Evolutionary conservation across 257 asterid genomes (phyloP).

Genomic region (Fraxinus cuspidata): DNA sequence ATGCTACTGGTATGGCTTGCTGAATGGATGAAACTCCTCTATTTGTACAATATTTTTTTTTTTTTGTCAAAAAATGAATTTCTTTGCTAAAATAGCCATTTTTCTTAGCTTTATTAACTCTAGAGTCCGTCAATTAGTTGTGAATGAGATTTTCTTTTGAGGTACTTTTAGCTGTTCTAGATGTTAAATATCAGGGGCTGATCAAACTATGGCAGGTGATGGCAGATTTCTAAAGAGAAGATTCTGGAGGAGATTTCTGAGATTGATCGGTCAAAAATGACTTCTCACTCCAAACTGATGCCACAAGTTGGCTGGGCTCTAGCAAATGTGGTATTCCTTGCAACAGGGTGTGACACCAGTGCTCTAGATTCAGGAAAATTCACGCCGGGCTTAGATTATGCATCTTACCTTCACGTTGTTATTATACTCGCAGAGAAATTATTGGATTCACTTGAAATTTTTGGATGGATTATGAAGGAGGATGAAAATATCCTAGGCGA

Average conservation of each 20-base stretch:
- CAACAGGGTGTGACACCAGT: constrained; percentile 50
- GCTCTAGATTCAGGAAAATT: constrained; percentile 58
- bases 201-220: constrained; percentile 93
- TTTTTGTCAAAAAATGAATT: constrained; percentile 4
- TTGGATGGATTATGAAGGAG: constrained; percentile 38
- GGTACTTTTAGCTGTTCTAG: constrained; percentile 23
- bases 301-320: constrained; percentile 88
- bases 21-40: constrained; percentile 13
- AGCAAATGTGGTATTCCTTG: constrained; percentile 74
- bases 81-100: constrained; percentile 12
- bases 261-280: constrained; percentile 49
- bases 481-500: constrained; percentile 48
- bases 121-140: constrained; percentile 13
- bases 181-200: constrained; percentile 54
- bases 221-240: constrained; percentile 85
- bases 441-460: constrained; percentile 55
- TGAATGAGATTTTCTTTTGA: constrained; percentile 19
- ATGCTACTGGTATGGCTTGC: constrained; percentile 73
- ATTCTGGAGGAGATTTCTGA: constrained; percentile 61
- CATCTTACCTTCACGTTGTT: constrained; percentile 62
- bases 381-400: constrained; percentile 54
- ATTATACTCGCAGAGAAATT: constrained; percentile 63
- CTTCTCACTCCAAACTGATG: constrained; percentile 43
- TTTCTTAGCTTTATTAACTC: constrained; percentile 10
- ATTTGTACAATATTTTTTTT: constrained; percentile 10